Percentiles rank a stretch among this genome's conserved stretches.
Evolutionary conservation across 306 rosid genomes (phyloP).

Genomic region (Glycyrrhiza uralensis): DNA sequence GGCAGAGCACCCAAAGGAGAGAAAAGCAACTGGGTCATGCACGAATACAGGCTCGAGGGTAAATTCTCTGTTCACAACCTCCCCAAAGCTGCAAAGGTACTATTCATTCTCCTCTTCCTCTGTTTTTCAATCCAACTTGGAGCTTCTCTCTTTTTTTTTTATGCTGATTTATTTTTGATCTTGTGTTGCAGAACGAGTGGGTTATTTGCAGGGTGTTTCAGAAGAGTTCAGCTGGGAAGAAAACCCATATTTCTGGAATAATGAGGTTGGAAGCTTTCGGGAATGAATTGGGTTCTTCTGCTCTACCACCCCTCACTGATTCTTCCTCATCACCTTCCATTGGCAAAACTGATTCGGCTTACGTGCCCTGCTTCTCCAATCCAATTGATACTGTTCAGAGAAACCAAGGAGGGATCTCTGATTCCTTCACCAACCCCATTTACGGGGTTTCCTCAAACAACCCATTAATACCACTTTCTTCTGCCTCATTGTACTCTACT

Average conservation of each 20-base stretch:
- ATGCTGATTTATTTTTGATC: background rate
- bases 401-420: conserved; percentile 50
- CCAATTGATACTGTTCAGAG: conserved; percentile 53
- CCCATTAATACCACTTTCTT: conserved; percentile 31
- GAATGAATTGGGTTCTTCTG: conserved; percentile 43
- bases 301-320: conserved; percentile 70
- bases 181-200: conserved; percentile 78
- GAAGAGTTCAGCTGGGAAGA: conserved; percentile 75
- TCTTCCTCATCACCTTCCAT: conserved; percentile 49
- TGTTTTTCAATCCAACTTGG: background rate
- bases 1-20: conserved; percentile 99
- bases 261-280: conserved; percentile 42
- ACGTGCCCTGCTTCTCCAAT: conserved; percentile 99
- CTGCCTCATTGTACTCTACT: conserved; percentile 35
- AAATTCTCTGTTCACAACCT: conserved; percentile 69
- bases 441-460: conserved; percentile 42
- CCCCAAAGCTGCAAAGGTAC: conserved; percentile 88
- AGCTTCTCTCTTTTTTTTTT: background rate
- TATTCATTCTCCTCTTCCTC: background rate
- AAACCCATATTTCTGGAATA: conserved; percentile 61
- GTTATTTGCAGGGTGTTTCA: conserved; percentile 90
- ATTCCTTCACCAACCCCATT: conserved; percentile 40
- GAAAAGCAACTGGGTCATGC: conserved; percentile 94
- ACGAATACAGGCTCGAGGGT: conserved; percentile 89
- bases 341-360: conserved; percentile 42